Evolutionary conservation across 2,329 filamentous ascomycete species (phyloP).

Genomic region (Neocucurbitaria cava): DNA sequence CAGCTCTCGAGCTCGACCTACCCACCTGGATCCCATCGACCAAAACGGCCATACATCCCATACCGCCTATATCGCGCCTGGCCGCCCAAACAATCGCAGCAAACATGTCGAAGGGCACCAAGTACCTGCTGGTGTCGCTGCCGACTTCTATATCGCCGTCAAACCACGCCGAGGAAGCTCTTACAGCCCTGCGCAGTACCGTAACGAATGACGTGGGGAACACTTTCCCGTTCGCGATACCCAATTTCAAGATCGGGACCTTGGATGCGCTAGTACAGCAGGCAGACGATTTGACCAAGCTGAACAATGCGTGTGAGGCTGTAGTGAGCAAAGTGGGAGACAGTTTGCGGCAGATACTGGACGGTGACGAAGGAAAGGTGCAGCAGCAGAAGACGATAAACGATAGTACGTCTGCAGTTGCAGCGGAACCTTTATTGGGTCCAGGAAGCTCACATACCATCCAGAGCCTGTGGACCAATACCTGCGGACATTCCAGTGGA

Average conservation of each 20-base stretch:
- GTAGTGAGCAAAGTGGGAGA: slow-evolving; percentile 90
- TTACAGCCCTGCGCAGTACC: slow-evolving; percentile 75
- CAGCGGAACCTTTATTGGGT: not conserved
- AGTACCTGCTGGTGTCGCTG: slow-evolving; percentile 88
- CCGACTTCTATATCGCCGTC: slow-evolving; percentile 86
- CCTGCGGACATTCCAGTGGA: slow-evolving; percentile 88
- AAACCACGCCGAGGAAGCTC: slow-evolving; percentile 79
- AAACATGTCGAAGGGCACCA: slow-evolving; percentile 57
- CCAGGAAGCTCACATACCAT: slow-evolving; percentile 11
- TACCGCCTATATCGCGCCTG: slow-evolving; percentile 22
- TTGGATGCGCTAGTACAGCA: slow-evolving; percentile 94
- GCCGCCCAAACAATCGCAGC: slow-evolving; percentile 19
- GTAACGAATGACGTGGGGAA: slow-evolving; percentile 77
- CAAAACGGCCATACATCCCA: slow-evolving; percentile 26
- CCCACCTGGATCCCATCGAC: slow-evolving; percentile 28
- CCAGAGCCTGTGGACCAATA: slow-evolving; percentile 96
- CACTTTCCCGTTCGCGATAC: slow-evolving; percentile 79
- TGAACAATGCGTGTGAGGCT: slow-evolving; percentile 77
- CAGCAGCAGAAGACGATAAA: slow-evolving; percentile 91
- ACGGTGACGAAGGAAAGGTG: slow-evolving; percentile 82
- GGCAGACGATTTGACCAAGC: slow-evolving; percentile 91
- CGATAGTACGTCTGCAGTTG: slow-evolving; percentile 66
- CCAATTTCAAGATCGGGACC: slow-evolving; percentile 97
- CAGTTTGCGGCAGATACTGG: slow-evolving; percentile 80
- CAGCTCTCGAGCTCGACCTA: slow-evolving; percentile 24